Percentiles rank a stretch among this genome's conserved stretches.
phyloP scores from a whole-genome alignment of 2,329 filamentous ascomycete species.

The Diaporthe nobilis region DNA sequence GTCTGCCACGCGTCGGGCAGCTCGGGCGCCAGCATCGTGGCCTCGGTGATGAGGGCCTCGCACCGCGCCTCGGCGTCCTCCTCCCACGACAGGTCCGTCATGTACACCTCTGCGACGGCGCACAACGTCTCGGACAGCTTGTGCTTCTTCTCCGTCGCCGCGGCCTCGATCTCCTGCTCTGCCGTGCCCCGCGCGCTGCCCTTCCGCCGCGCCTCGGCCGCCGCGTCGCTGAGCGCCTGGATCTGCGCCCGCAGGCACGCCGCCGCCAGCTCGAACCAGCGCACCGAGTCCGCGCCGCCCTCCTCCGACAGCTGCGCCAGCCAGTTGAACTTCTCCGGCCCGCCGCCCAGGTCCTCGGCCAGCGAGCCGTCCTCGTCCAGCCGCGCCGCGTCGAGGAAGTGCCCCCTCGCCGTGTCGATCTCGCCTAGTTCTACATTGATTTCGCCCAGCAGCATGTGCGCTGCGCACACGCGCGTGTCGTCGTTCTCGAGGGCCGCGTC shows the following conservation, averaged over 20 bases:
- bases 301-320: slow-evolving; percentile 89
- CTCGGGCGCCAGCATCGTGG: slow-evolving; percentile 84
- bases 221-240: slow-evolving; percentile 67
- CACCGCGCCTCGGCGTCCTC: slow-evolving; percentile 90
- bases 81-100: slow-evolving; percentile 97
- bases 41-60: slow-evolving; percentile 91
- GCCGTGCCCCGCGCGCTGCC: slow-evolving; percentile 49
- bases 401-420: slow-evolving; percentile 78
- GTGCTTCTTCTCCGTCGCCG: slow-evolving; percentile 80
- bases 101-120: slow-evolving; percentile 95
- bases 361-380: slow-evolving; percentile 82
- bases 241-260: slow-evolving; percentile 80
- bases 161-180: slow-evolving; percentile 68
- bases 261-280: slow-evolving; percentile 80
- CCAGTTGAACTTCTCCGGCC: slow-evolving; percentile 95
- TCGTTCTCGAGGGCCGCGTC: slow-evolving; percentile 59
- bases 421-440: slow-evolving; percentile 88
- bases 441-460: slow-evolving; percentile 83
- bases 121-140: slow-evolving; percentile 94
- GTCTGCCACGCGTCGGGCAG: slow-evolving; percentile 95
- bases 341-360: slow-evolving; percentile 81
- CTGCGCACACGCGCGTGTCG: slow-evolving; percentile 66
- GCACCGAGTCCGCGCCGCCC: slow-evolving; percentile 75
- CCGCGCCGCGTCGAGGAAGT: slow-evolving; percentile 80
- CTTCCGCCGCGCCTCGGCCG: slow-evolving; percentile 54